Percentiles rank a stretch among this genome's conserved stretches.
Evolutionary conservation across 768 basidiomycete species (phyloP).

Genomic region (Mycena haematopus): DNA sequence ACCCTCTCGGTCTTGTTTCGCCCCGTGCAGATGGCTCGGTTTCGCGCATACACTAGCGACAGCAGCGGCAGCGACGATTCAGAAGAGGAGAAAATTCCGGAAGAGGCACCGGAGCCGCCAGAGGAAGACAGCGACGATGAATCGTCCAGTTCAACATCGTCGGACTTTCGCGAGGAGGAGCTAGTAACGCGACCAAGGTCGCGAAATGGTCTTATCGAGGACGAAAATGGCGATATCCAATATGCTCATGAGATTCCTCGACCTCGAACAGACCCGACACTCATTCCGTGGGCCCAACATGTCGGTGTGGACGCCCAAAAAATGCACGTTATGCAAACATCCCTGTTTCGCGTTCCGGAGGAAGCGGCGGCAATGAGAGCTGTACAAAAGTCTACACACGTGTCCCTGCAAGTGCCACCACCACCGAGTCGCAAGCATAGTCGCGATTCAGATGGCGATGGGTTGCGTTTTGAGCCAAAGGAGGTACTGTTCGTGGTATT

Average conservation of each 20-base stretch:
- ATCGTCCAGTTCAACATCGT: constrained; percentile 41
- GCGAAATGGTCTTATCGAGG: constrained; percentile 58
- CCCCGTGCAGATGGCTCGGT: constrained; percentile 61
- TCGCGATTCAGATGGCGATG: constrained; percentile 80
- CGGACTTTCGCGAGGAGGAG: constrained; percentile 61
- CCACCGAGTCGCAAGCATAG: constrained; percentile 71
- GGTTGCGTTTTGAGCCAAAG: constrained; percentile 61
- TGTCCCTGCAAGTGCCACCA: constrained; percentile 45
- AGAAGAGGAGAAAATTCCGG: constrained; percentile 40
- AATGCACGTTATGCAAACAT: constrained; percentile 93
- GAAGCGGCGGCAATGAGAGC: constrained; percentile 71
- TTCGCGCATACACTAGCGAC: constrained; percentile 69
- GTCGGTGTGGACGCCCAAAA: constrained; percentile 84
- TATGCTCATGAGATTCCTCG: constrained; percentile 51
- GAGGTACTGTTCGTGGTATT: constrained; percentile 52
- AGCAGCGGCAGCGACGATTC: constrained; percentile 51
- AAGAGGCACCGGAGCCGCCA: constrained; percentile 32
- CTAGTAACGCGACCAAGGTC: constrained; percentile 37
- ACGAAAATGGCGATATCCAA: constrained; percentile 57
- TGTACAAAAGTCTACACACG: constrained; percentile 48
- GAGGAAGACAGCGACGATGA: constrained; percentile 47
- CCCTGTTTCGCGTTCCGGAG: constrained; percentile 80
- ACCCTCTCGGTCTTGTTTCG: too few species aligned
- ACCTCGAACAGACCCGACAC: constrained; percentile 50
- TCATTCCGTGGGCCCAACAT: constrained; percentile 75